Base-by-base conservation (phyloP, 2,329 filamentous ascomycete species). In the Penicillium sp. region DNA sequence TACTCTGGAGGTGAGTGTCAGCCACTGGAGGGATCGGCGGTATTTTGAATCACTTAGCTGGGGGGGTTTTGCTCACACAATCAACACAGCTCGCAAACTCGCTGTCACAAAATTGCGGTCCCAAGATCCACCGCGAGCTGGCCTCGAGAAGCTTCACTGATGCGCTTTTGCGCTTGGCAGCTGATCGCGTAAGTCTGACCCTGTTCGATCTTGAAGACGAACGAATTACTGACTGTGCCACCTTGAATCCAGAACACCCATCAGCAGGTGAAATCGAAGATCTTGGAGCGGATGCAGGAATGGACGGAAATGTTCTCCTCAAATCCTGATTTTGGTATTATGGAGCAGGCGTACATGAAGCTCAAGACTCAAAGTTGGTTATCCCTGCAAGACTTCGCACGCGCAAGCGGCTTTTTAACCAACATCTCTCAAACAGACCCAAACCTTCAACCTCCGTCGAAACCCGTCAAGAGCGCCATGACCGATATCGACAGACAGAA, bases 241-340 rank as follows among this genome's bases (percentile, higher is more conserved):
- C 5, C 29, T 8, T 32, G 29, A 32, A 11, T 11, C 7, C 29
- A 81, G 72, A 98, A 95, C 68, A 96, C 91, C 45, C 93, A 97
- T 69, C 85, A 86, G 66, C 89, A 95, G 69, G 93, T 98, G 66
- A 97, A 97, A 73, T 83, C 88, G 55, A 97, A 96, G 79, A 95
- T 98, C 56, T 73, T 97, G 50, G 91, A 97, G 76, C 84, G 90
- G 58, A 97, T 97, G 89, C 85, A 87, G 67, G 88, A 91, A 56
- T 98, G 93, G 93, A 84, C 86, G 48, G 88, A 93, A 62, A 95
- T 96, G 88, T 97, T 97, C 67, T 81, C 82, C 61, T 84, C 80
- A 51, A 89, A 96, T 65, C 81, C 90, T 9, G 91, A 96, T 66
- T 80, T 98, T 51, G 93, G 93, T 13, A 95, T 98, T 66, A 98